Evolutionary conservation across 768 basidiomycete species (phyloP).

Genomic region (Nidularia sp.): DNA sequence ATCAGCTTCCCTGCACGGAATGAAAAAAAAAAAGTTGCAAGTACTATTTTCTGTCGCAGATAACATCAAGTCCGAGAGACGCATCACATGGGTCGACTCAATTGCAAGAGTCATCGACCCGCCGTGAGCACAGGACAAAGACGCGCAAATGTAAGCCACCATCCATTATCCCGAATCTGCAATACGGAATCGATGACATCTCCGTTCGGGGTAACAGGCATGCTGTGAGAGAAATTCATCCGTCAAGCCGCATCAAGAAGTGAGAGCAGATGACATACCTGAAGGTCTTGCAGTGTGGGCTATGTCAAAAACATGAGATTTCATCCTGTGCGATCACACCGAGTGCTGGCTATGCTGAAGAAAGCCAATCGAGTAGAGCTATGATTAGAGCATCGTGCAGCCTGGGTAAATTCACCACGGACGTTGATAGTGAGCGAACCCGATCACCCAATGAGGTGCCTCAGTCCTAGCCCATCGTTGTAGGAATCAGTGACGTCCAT

Average conservation of each 20-base stretch:
- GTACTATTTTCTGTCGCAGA: background rate
- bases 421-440: background rate
- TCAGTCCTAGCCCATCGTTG: background rate
- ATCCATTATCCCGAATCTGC: background rate
- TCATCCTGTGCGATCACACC: background rate
- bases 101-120: no score
- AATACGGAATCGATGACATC: background rate
- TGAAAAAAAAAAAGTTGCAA: slow-evolving; percentile 2
- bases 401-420: background rate
- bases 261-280: background rate
- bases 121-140: background rate
- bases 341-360: background rate
- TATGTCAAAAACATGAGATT: background rate
- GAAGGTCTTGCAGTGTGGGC: background rate
- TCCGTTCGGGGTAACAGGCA: background rate
- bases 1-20: background rate
- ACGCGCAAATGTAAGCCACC: background rate
- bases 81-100: background rate
- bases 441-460: background rate
- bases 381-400: background rate
- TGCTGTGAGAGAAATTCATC: background rate
- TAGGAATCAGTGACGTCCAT: background rate
- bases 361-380: background rate
- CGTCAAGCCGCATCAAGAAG: background rate
- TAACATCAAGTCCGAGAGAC: background rate